phyloP scores from a whole-genome alignment of 2,329 filamentous ascomycete species.

The Eurotiales sp. region DNA sequence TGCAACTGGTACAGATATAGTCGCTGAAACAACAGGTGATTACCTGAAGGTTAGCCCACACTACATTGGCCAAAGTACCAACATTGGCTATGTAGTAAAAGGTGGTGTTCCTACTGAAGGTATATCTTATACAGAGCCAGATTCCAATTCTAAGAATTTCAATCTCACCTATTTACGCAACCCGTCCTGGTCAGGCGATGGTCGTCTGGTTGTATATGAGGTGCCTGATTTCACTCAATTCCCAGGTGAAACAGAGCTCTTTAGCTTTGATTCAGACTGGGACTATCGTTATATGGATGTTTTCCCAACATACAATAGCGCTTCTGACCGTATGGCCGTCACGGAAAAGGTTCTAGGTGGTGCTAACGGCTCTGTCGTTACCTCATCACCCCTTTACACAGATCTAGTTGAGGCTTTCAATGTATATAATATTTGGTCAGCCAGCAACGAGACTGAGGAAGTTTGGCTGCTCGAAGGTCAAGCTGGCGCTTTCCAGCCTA shows the following conservation, averaged over 20 bases:
- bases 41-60: slow-evolving; percentile 26
- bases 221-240: background rate
- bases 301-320: background rate
- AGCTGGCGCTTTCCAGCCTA: slow-evolving; percentile 40
- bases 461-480: slow-evolving; percentile 24
- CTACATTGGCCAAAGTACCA: too few relatives aligned
- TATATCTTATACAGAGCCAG: too few relatives aligned
- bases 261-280: background rate
- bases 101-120: too few relatives aligned
- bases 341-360: background rate
- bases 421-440: slow-evolving; percentile 29
- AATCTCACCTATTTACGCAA: too few relatives aligned
- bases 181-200: slow-evolving; percentile 34
- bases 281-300: background rate
- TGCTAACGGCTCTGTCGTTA: slow-evolving; percentile 25
- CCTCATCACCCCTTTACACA: slow-evolving; percentile 35
- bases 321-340: background rate
- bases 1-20: slow-evolving; percentile 33
- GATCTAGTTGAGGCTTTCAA: too few relatives aligned
- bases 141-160: too few relatives aligned
- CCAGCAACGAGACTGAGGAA: slow-evolving; percentile 24
- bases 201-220: background rate
- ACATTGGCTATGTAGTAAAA: too few relatives aligned
- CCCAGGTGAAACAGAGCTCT: background rate
- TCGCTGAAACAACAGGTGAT: slow-evolving; percentile 26